A percentile compares a stretch with the other conserved stretches of the same genome.
Conservation (phyloP, 768 basidiomycete genomes). For the Tylopilus intermedius region DNA sequence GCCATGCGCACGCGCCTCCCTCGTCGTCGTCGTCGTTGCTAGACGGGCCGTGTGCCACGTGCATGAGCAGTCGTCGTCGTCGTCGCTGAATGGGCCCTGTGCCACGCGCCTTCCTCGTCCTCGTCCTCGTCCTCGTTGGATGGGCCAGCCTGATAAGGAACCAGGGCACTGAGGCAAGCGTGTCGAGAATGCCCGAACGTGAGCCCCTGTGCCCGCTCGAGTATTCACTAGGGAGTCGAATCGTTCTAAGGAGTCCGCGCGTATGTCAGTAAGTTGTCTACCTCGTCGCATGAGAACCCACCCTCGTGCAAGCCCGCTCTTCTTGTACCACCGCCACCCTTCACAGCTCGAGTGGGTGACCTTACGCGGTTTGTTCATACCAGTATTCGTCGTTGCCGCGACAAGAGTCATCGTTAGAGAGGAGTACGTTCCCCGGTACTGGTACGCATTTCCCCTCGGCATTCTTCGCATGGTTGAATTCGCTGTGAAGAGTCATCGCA, state of each 20-base stretch:
- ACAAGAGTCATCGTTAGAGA: constrained; percentile 61
- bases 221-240: constrained; percentile 62
- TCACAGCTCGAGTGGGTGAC: constrained; percentile 86
- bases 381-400: constrained; percentile 65
- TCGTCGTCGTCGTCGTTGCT: no score
- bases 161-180: constrained; percentile 85
- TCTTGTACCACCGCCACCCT: constrained; percentile 79
- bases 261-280: constrained; percentile 3
- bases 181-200: constrained; percentile 54
- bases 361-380: constrained; percentile 90
- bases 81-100: no score
- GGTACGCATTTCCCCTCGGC: constrained; percentile 70
- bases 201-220: constrained; percentile 28
- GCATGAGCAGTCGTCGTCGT: no score
- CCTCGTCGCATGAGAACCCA: constrained; percentile 33
- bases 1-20: no score
- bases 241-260: constrained; percentile 45
- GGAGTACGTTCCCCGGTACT: constrained; percentile 60
- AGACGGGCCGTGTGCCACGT: no score
- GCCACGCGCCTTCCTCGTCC: no score
- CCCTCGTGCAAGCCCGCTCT: constrained; percentile 72
- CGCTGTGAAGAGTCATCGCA: constrained; percentile 44
- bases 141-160: constrained; percentile 69
- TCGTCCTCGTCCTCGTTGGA: no score
- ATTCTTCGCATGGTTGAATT: constrained; percentile 85